Conservation (phyloP, 306 rosid species). For the Prinsepia uniflora region DNA sequence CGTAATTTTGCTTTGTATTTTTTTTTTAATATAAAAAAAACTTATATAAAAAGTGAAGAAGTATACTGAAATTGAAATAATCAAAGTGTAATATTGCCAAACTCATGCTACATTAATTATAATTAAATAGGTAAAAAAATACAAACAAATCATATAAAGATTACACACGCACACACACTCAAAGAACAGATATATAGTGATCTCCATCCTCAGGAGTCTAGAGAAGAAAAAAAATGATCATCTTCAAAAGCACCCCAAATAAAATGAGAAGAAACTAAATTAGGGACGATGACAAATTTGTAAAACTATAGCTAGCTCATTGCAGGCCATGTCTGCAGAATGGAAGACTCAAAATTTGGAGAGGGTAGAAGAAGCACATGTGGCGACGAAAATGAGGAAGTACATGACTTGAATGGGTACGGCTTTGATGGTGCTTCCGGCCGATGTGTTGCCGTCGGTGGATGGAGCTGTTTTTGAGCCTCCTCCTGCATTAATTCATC, state of each 20-base stretch:
- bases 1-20: no score
- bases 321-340: neutral
- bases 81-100: neutral
- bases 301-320: neutral
- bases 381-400: constrained; percentile 33
- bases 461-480: constrained; percentile 60
- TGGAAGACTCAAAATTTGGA: constrained; percentile 25
- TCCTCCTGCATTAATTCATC: constrained; percentile 30
- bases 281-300: neutral
- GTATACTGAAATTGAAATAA: no score
- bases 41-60: no score
- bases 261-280: neutral
- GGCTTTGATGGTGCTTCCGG: constrained; percentile 37
- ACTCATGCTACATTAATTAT: neutral
- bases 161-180: neutral
- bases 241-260: neutral
- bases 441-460: constrained; percentile 32
- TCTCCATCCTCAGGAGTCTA: neutral
- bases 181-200: neutral
- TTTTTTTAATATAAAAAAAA: no score
- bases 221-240: neutral
- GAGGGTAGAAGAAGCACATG: constrained; percentile 29
- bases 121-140: neutral
- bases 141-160: neutral
- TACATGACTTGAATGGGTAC: constrained; percentile 27